phyloP scores from a whole-genome alignment of 176 grass and related monocot genomes.

The Poa pratensis region DNA sequence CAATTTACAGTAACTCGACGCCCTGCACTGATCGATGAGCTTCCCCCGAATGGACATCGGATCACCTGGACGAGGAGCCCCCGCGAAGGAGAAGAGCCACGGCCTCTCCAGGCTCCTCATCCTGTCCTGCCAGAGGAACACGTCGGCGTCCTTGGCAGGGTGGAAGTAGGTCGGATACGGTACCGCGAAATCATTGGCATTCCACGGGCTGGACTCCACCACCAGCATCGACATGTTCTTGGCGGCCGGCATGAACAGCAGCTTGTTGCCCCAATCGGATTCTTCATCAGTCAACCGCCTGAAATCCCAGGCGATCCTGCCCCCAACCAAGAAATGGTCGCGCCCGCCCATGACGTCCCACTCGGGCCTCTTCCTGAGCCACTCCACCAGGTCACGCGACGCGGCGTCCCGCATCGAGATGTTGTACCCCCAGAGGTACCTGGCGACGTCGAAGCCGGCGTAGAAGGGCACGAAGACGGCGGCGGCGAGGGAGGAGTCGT shows the following conservation, averaged over 20 bases:
- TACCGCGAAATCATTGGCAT: conserved; percentile 88
- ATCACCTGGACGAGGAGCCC: conserved; percentile 90
- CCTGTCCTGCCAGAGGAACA: conserved; percentile 89
- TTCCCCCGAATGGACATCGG: conserved; percentile 82
- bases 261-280: conserved; percentile 90
- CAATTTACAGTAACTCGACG: conserved; percentile 73
- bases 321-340: conserved; percentile 91
- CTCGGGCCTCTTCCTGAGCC: conserved; percentile 79
- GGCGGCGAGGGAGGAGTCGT: conserved; percentile 76
- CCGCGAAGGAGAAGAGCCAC: conserved; percentile 91
- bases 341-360: conserved; percentile 91
- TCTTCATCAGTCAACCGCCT: conserved; percentile 73
- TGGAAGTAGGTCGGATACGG: conserved; percentile 97
- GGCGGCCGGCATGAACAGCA: conserved; percentile 82
- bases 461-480: conserved; percentile 98
- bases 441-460: conserved; percentile 85
- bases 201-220: conserved; percentile 95
- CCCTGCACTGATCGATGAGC: conserved; percentile 86
- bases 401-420: conserved; percentile 69
- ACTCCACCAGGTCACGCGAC: conserved; percentile 87
- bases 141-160: conserved; percentile 82
- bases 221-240: conserved; percentile 98
- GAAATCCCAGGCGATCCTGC: conserved; percentile 98
- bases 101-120: conserved; percentile 85
- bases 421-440: conserved; percentile 95